phyloP scores from a whole-genome alignment of 768 basidiomycete species.

The Mycena leptocephala region DNA sequence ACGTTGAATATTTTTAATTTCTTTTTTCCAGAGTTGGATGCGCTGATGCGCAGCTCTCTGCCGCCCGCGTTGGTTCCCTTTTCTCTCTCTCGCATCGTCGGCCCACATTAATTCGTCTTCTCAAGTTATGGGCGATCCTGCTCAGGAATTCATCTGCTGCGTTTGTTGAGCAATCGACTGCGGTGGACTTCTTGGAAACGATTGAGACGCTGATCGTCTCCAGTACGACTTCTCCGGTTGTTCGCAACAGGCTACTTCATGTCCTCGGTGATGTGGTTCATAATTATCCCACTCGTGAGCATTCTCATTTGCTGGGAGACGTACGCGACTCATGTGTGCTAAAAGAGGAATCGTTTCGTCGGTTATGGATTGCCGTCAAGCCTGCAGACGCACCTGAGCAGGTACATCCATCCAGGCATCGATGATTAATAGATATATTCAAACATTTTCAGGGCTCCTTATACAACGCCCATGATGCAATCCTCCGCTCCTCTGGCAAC shows the following conservation, averaged over 20 bases:
- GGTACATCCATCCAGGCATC: not conserved
- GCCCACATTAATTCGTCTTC: not conserved
- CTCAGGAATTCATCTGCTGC: slow-evolving; percentile 31
- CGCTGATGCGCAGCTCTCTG: slow-evolving; percentile 31
- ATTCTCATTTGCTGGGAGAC: not conserved
- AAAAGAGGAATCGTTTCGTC: slow-evolving; percentile 9
- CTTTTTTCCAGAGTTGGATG: slow-evolving; percentile 10
- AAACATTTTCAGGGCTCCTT: slow-evolving; percentile 12
- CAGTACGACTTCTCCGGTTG: not conserved
- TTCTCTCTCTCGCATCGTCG: not conserved
- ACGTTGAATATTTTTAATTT: not conserved
- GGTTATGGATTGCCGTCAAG: slow-evolving; percentile 26
- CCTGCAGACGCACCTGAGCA: not conserved
- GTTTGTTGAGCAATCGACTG: slow-evolving; percentile 30
- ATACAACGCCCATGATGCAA: slow-evolving; percentile 28
- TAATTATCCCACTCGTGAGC: slow-evolving; percentile 26
- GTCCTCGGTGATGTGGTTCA: slow-evolving; percentile 31
- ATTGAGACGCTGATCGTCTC: slow-evolving; percentile 15
- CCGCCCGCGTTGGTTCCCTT: slow-evolving; percentile 23
- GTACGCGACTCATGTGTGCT: not conserved
- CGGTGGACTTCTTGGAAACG: slow-evolving; percentile 28
- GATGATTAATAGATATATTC: not conserved
- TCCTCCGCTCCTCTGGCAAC: not conserved
- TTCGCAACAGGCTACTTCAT: slow-evolving; percentile 27
- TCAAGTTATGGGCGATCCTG: slow-evolving; percentile 32